phyloP scores from a whole-genome alignment of 23 red algal species.

The Agarophyton chilense region DNA sequence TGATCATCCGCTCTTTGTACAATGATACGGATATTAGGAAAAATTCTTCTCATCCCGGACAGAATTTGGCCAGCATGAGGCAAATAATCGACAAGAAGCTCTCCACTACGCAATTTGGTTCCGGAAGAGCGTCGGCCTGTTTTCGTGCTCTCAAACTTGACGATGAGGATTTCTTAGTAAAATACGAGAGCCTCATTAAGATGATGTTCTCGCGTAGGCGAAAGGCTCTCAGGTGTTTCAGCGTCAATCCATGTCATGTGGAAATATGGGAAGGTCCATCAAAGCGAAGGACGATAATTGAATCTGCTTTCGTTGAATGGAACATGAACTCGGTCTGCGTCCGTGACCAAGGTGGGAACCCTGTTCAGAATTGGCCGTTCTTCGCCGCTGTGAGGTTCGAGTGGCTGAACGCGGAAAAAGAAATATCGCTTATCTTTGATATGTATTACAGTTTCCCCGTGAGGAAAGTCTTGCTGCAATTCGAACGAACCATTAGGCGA shows the following conservation, averaged over 20 bases:
- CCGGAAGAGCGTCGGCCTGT: not conserved
- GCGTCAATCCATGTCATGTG: not conserved
- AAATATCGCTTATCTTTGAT: not conserved
- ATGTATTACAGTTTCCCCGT: not conserved
- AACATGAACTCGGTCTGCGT: not conserved
- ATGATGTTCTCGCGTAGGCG: not conserved
- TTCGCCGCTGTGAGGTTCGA: not conserved
- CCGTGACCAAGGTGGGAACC: not conserved
- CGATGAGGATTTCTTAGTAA: not conserved
- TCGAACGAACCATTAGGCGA: not conserved
- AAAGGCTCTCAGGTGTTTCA: not conserved
- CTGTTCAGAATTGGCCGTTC: not conserved
- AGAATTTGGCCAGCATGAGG: not conserved
- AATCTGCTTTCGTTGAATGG: not conserved
- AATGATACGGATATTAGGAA: not conserved
- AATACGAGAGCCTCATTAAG: not conserved
- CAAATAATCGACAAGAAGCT: slow-evolving; percentile 1
- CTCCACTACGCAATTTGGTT: not conserved
- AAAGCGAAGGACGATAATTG: not conserved
- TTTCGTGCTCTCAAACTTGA: not conserved
- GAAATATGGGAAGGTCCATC: not conserved
- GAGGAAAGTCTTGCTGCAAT: not conserved
- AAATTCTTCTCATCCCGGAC: not conserved
- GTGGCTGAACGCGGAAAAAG: not conserved
- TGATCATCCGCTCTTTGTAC: slow-evolving; percentile 35